Percentiles rank a stretch among this genome's conserved stretches.
Conservation (phyloP, 352 stramenopile genomes). For the Phytophthora hybrid region DNA sequence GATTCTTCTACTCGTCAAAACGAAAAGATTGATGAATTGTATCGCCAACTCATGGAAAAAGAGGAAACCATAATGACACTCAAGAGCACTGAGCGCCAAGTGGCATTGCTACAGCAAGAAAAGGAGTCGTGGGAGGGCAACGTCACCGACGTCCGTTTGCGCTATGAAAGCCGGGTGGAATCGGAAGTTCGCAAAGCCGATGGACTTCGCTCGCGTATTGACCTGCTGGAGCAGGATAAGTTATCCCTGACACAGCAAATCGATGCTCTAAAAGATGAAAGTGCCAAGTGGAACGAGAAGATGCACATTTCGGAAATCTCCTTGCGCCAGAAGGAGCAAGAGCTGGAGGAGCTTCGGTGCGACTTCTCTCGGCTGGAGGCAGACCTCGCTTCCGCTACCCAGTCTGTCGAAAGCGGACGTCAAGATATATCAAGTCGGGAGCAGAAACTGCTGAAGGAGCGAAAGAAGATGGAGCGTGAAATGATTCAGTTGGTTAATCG, state of each 20-base stretch:
- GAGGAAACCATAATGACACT: slow-evolving; percentile 52
- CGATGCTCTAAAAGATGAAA: slow-evolving; percentile 39
- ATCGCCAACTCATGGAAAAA: slow-evolving; percentile 57
- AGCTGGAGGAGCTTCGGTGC: slow-evolving; percentile 27
- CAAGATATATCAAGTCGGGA: slow-evolving; percentile 55
- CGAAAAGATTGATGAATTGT: slow-evolving; percentile 66
- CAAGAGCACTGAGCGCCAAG: slow-evolving; percentile 47
- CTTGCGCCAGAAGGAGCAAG: slow-evolving; percentile 41
- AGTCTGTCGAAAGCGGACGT: slow-evolving; percentile 37
- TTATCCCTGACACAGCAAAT: slow-evolving; percentile 36
- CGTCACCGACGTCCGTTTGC: slow-evolving; percentile 47
- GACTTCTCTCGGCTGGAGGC: slow-evolving; percentile 43
- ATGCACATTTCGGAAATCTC: slow-evolving; percentile 28
- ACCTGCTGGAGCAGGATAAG: slow-evolving; percentile 50
- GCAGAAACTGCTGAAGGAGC: slow-evolving; percentile 66
- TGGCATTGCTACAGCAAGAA: slow-evolving; percentile 50
- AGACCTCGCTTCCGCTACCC: slow-evolving; percentile 39
- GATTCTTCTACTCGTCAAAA: slow-evolving; percentile 44
- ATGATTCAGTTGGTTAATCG: slow-evolving; percentile 58
- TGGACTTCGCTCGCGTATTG: slow-evolving; percentile 44
- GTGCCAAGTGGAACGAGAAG: slow-evolving; percentile 32
- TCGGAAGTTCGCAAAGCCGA: slow-evolving; percentile 54
- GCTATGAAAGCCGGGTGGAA: slow-evolving; percentile 47
- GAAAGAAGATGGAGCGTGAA: slow-evolving; percentile 63
- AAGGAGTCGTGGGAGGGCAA: slow-evolving; percentile 52